Evolutionary conservation across 345 rosid species (phyloP), one percentile per base, ranked within the genome.

Genomic region (Stellera chamaejasme): DNA sequence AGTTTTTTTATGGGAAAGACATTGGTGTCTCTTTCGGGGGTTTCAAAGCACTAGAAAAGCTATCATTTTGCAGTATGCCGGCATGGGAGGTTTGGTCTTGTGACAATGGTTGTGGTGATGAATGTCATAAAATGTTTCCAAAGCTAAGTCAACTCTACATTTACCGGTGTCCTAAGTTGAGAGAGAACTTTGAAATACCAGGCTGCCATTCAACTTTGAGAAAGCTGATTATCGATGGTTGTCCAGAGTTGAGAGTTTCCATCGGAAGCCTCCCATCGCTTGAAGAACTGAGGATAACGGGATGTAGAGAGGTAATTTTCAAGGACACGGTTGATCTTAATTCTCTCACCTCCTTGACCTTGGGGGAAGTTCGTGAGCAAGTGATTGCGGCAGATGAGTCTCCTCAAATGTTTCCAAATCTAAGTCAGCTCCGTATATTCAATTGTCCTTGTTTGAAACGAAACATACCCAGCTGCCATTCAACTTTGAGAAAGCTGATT

Each of bases 1-100:
- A 66, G 44, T 57, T 70, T 19, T 19, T 19, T 42, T 57, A 43
- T 59, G 55, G 64, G 39, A 19, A 19, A 0, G 23, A 19, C 1
- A 19, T 19, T 19, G 23, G 23, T 19, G 23, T 19, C 23, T 19
- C 23, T 19, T 19, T 60, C 9, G 48, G 16, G 39, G 39, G 55
- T 19, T 71, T 66, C 52, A 61, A 49, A 0, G 58, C 61, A 43
- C 44, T 58, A 32, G 54, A 52, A 64, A 61, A 23, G 2, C 62
- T 70, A 15, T 15, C 7, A 23, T 45, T 70, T 4, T 43, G 44
- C 15, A 48, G 60, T 19, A 64, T 69, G 74, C 15, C 36, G 2
- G 46, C 44, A 4, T 62, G 62, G 70, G 49, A 53, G 52, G 48
- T 58, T 39, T 62, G 67, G 60, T 53, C 28, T 11, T 45, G 7